These are phyloP conservation scores for Pyrenopolyporus hunteri DNA, from an alignment of 495 filamentous ascomycete genomes.

Conservation along the genomic window DNA sequence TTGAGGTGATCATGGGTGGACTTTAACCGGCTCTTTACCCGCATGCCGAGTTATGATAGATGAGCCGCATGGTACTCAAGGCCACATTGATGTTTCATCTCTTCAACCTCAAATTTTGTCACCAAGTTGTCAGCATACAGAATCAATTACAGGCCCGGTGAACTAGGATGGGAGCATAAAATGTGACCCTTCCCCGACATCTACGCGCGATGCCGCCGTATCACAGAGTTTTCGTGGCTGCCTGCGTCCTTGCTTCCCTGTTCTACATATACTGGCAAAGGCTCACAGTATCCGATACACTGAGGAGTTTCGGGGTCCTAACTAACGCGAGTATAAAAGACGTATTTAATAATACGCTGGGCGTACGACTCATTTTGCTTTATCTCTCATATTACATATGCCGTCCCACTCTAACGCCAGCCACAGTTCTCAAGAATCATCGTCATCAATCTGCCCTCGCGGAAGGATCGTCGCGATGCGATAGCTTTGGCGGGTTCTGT, in stretches of 20 bases:
- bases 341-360: constrained; percentile 24
- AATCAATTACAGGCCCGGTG: too few relatives aligned
- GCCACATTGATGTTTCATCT: background rate
- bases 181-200: constrained; percentile 1
- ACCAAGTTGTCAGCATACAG: background rate
- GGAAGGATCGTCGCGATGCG: constrained; percentile 68
- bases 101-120: background rate
- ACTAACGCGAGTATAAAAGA: background rate
- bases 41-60: background rate
- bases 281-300: background rate
- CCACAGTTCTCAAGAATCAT: constrained; percentile 64
- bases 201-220: constrained; percentile 16
- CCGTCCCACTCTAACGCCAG: background rate
- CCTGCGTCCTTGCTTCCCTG: constrained; percentile 24
- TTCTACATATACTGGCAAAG: constrained; percentile 29
- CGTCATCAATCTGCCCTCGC: constrained; percentile 64
- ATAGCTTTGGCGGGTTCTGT: constrained; percentile 60
- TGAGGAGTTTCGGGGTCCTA: background rate
- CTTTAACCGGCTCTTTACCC: constrained; percentile 32
- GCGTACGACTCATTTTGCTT: constrained; percentile 13
- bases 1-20: background rate
- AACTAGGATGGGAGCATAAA: background rate
- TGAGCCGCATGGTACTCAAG: constrained; percentile 5
- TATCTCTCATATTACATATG: background rate
- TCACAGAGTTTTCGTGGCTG: constrained; percentile 8